Conservation (phyloP, 805 yeast genomes). For the Diddensiella transvaalensis region DNA sequence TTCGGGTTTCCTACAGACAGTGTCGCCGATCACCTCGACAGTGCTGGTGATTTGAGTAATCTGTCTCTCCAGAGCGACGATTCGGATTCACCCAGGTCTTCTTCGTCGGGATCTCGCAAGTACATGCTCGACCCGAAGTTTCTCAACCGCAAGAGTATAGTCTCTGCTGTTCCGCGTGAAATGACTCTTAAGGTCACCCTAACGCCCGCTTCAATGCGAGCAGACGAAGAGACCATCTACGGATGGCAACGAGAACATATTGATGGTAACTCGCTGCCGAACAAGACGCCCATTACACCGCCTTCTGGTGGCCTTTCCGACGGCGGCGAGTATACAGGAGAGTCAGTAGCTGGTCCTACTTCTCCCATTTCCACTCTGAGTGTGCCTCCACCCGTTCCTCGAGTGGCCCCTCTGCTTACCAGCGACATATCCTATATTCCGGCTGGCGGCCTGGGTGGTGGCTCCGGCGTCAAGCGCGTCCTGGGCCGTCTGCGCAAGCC, state of each 20-base stretch:
- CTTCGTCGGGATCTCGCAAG: neutral
- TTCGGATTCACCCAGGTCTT: neutral
- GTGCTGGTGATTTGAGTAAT: neutral
- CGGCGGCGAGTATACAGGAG: neutral
- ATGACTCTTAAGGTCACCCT: conserved; percentile 28
- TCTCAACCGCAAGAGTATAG: neutral
- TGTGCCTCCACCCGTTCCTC: neutral
- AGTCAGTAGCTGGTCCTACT: neutral
- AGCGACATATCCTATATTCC: conserved; percentile 13
- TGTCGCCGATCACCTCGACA: neutral
- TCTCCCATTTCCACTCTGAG: conserved; percentile 1
- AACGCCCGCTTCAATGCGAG: conserved; percentile 28
- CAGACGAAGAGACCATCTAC: conserved; percentile 26
- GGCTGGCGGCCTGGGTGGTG: conserved; percentile 16
- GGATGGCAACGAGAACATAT: conserved; percentile 29
- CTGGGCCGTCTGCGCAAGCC: conserved; percentile 20
- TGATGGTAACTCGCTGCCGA: conserved; percentile 6
- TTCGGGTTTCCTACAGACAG: conserved; percentile 23
- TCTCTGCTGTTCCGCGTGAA: conserved; percentile 21
- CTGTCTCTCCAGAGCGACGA: neutral
- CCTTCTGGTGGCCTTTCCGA: neutral
- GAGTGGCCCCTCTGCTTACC: neutral
- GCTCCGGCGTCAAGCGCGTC: conserved; percentile 18
- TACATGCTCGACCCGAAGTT: neutral
- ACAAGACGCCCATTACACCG: neutral